Percentiles rank a stretch among this genome's conserved stretches.
These are phyloP conservation scores for Aspergillus neotritici DNA, from an alignment of 2,329 filamentous ascomycete species.

Conservation along the genomic window DNA sequence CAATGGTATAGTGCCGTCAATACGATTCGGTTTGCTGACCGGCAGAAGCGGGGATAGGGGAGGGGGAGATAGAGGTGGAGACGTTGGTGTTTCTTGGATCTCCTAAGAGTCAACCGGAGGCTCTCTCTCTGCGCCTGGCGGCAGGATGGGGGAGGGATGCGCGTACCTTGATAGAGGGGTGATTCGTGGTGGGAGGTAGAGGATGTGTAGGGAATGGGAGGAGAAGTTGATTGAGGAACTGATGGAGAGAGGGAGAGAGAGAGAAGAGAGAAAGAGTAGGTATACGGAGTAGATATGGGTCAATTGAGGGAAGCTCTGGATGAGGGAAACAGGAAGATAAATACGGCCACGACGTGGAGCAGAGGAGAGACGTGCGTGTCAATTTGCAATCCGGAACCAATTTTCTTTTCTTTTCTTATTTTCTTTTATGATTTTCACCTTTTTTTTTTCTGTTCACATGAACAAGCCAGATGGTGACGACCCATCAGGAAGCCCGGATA, in stretches of 20 bases:
- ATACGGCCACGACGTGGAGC: background rate
- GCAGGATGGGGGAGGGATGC: no score
- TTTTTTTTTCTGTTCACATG: slow-evolving; percentile 32
- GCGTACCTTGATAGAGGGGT: slow-evolving; percentile 10
- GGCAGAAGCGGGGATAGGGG: slow-evolving; percentile 20
- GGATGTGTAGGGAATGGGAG: background rate
- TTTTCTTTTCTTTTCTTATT: slow-evolving; percentile 2
- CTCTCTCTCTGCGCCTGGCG: slow-evolving; percentile 4
- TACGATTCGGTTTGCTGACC: slow-evolving; percentile 15
- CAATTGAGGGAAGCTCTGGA: background rate
- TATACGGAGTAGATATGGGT: background rate
- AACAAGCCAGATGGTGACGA: slow-evolving; percentile 12
- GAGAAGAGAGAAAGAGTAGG: slow-evolving; percentile 1
- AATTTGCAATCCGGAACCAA: background rate
- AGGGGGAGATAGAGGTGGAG: slow-evolving; percentile 22
- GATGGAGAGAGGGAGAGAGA: background rate
- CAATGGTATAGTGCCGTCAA: slow-evolving; percentile 2
- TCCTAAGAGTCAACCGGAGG: slow-evolving; percentile 6
- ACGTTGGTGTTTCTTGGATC: slow-evolving; percentile 2
- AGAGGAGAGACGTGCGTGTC: no score
- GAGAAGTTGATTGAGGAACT: background rate
- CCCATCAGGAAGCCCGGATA: slow-evolving; percentile 11
- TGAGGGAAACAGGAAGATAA: background rate
- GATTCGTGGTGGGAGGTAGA: slow-evolving; percentile 6
- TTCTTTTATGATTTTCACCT: slow-evolving; percentile 7